Evolutionary conservation across 768 basidiomycete genomes (phyloP).

Genomic region (Saitozyma sp.): DNA sequence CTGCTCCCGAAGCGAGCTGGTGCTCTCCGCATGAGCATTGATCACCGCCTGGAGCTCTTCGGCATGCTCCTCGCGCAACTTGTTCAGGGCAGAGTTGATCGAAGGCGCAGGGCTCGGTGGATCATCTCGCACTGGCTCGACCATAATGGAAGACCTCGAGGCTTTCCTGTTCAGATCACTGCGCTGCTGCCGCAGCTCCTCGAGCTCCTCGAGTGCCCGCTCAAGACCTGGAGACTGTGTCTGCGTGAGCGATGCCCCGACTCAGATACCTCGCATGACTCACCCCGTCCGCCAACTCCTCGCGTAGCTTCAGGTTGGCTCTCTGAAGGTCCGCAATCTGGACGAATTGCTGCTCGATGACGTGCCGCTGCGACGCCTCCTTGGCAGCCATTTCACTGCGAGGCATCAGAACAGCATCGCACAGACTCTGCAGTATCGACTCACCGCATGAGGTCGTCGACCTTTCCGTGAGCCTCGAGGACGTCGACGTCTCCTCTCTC

Average conservation of each 20-base stretch:
- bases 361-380: conserved; percentile 82
- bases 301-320: conserved; percentile 73
- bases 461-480: conserved; percentile 67
- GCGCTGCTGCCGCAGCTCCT: conserved; percentile 37
- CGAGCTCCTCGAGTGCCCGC: conserved; percentile 43
- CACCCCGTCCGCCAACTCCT: conserved; percentile 63
- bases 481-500: conserved; percentile 12
- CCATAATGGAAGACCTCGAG: too few relatives aligned
- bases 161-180: too few relatives aligned
- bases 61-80: conserved; percentile 39
- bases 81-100: not conserved
- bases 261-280: conserved; percentile 4
- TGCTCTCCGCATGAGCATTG: conserved; percentile 21
- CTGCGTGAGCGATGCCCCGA: not conserved
- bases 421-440: conserved; percentile 44
- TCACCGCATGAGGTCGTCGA: conserved; percentile 91
- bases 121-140: too few relatives aligned
- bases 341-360: conserved; percentile 68
- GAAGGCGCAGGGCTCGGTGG: too few relatives aligned
- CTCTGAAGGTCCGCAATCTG: conserved; percentile 65
- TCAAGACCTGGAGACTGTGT: conserved; percentile 46
- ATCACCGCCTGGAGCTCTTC: conserved; percentile 34
- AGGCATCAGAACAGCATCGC: conserved; percentile 10
- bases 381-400: conserved; percentile 94
- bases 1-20: conserved; percentile 13